Evolutionary conservation across 495 filamentous ascomycete species (phyloP), one percentile per base, ranked within the genome.

Genomic region (Glarea lozoyensis): DNA sequence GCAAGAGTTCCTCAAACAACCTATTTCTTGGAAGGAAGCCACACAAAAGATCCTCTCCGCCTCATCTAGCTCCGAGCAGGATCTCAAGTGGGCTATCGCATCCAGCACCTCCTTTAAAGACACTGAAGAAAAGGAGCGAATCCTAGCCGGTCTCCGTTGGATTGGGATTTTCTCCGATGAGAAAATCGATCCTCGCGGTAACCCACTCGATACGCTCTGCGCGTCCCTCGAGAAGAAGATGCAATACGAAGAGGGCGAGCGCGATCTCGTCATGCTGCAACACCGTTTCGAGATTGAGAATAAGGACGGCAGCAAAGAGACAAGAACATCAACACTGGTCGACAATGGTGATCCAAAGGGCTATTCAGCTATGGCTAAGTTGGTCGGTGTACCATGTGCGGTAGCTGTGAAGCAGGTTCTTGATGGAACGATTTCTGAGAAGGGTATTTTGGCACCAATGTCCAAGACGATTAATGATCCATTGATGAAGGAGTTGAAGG

Each of bases 151-250:
- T 15, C 69, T 95, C 17, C 71, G 73, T 40, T 94, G 90, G 88
- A 71, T 43, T 20, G 89, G 89, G 10, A 60, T 94, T 47, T 90
- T 95, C 70, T 86, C 82, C 18, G 71, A 80, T 47, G 76, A 81
- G 48, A 61, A 68, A 52, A 84, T 81, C 59, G 83, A 57, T 5
- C 82, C 86, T 23, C 70, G 76, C 40, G 80, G 73, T 16, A 94
- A 81, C 67, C 83, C 83, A 2, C 69, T 94, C 25, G 88, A 93
- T 53, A 88, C 83, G 18, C 76, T 96, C 15, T 95, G 89, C 62
- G 88, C 88, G 25, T 82, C 79, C n/a, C 73, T 95, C n/a, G 88
- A 94, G 67, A 58, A 82, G 66, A 94, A 94, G 75, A 93, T 94
- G 86, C 73, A 82, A 58, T 95, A 79, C 60, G 84, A 71, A 48